Conservation (phyloP, 2,329 filamentous ascomycete genomes). For the Aspergillus ochraceus region DNA sequence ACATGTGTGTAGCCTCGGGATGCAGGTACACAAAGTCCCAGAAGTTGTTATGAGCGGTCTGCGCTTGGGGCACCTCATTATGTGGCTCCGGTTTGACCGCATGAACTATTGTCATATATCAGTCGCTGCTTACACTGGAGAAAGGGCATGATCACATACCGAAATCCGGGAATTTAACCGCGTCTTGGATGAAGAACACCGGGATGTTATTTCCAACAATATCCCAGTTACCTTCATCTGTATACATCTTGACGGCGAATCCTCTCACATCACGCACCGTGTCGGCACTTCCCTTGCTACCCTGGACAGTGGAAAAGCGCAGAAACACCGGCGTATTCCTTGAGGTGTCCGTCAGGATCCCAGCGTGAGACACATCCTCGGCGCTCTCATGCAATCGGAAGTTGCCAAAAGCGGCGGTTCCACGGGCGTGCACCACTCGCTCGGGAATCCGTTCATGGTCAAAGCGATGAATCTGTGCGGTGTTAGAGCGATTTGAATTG, state of each 20-base stretch:
- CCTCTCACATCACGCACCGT: slow-evolving; percentile 76
- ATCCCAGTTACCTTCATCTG: slow-evolving; percentile 73
- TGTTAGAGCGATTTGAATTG: neutral
- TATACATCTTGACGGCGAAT: slow-evolving; percentile 75
- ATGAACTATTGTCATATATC: slow-evolving; percentile 64
- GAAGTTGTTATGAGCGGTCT: slow-evolving; percentile 54
- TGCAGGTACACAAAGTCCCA: slow-evolving; percentile 40
- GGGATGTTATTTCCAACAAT: slow-evolving; percentile 69
- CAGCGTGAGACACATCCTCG: slow-evolving; percentile 62
- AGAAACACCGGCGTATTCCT: slow-evolving; percentile 65
- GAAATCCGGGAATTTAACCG: slow-evolving; percentile 48
- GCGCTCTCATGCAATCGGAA: slow-evolving; percentile 67
- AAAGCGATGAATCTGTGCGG: slow-evolving; percentile 59
- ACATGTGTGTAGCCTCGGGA: slow-evolving; percentile 35
- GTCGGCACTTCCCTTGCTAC: slow-evolving; percentile 70
- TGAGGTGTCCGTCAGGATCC: slow-evolving; percentile 66
- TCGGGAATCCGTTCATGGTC: slow-evolving; percentile 73
- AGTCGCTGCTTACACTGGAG: neutral
- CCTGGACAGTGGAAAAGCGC: slow-evolving; percentile 73
- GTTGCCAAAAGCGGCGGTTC: slow-evolving; percentile 64
- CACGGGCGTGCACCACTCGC: slow-evolving; percentile 67
- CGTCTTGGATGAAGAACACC: slow-evolving; percentile 45
- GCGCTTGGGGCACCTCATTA: slow-evolving; percentile 53
- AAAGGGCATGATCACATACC: slow-evolving; percentile 38
- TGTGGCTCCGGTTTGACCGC: slow-evolving; percentile 43